Conservation (phyloP, 495 filamentous ascomycete genomes). For the Bombardia bombarda region DNA sequence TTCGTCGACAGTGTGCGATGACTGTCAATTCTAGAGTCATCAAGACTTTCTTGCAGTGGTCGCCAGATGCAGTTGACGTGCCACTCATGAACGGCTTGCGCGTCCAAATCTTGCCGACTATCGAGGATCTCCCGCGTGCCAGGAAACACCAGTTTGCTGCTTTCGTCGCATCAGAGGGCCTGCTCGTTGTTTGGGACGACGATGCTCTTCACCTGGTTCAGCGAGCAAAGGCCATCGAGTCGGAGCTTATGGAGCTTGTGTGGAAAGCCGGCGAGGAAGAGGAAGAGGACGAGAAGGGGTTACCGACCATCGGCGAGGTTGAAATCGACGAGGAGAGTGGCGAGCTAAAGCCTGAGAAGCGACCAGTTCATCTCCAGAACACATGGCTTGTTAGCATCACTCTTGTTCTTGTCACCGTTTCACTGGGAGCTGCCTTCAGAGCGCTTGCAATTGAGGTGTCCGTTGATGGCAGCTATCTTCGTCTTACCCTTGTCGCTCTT, state of each 20-base stretch:
- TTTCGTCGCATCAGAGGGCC: constrained; percentile 58
- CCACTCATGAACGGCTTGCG: constrained; percentile 65
- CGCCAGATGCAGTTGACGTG: constrained; percentile 63
- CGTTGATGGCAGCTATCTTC: constrained; percentile 52
- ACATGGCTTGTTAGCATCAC: constrained; percentile 58
- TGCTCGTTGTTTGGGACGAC: constrained; percentile 72
- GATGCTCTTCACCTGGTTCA: constrained; percentile 59
- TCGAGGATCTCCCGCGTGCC: constrained; percentile 57
- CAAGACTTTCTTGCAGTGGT: constrained; percentile 64
- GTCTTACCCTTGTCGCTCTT: constrained; percentile 54
- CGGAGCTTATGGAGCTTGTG: constrained; percentile 64
- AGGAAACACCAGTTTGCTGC: constrained; percentile 70
- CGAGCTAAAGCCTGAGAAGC: constrained; percentile 51
- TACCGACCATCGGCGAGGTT: constrained; percentile 29
- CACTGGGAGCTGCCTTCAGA: constrained; percentile 59
- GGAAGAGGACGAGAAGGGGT: constrained; percentile 46
- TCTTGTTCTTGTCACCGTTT: constrained; percentile 50
- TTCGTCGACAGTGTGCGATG: constrained; percentile 55
- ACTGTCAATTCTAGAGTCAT: constrained; percentile 70
- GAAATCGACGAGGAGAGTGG: constrained; percentile 69
- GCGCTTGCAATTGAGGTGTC: constrained; percentile 59
- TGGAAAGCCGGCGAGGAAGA: constrained; percentile 49
- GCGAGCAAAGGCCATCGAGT: constrained; percentile 60
- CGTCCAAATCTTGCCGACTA: constrained; percentile 63
- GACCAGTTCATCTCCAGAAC: constrained; percentile 59